phyloP scores from a whole-genome alignment of 768 basidiomycete species.

The Boletellus ananas region DNA sequence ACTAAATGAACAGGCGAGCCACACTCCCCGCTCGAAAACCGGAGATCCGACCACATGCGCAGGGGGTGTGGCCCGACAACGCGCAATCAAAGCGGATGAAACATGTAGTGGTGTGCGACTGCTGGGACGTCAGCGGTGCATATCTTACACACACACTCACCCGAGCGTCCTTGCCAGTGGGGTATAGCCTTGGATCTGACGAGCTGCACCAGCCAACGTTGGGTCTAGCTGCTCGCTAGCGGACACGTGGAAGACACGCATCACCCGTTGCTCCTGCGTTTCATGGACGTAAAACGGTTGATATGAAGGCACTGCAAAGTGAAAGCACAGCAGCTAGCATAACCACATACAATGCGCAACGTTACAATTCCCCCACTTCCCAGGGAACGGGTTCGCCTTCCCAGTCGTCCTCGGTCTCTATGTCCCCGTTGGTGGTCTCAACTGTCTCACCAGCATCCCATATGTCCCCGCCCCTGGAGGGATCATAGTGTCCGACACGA shows the following conservation, averaged over 20 bases:
- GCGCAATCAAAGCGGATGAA: constrained; percentile 15
- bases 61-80: constrained; percentile 21
- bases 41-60: constrained; percentile 26
- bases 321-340: constrained; percentile 21
- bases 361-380: constrained; percentile 72
- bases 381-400: constrained; percentile 81
- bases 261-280: constrained; percentile 19
- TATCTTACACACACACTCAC: constrained; percentile 16
- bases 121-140: constrained; percentile 8
- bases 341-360: constrained; percentile 28
- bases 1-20: constrained; percentile 22
- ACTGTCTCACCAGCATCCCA: constrained; percentile 72
- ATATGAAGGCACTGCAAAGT: constrained; percentile 34
- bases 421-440: constrained; percentile 36
- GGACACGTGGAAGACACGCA: constrained; percentile 28
- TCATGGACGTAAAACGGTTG: constrained; percentile 25
- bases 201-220: background rate
- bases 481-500: constrained; percentile 54
- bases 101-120: constrained; percentile 2
- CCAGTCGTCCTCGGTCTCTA: constrained; percentile 62
- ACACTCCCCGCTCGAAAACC: constrained; percentile 21
- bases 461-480: constrained; percentile 63
- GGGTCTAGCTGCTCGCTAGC: background rate
- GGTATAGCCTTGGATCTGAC: constrained; percentile 10
- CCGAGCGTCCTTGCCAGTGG: constrained; percentile 9